Conservation (phyloP, 1,284 basidiomycete species). For the Takashimella koratensis region DNA sequence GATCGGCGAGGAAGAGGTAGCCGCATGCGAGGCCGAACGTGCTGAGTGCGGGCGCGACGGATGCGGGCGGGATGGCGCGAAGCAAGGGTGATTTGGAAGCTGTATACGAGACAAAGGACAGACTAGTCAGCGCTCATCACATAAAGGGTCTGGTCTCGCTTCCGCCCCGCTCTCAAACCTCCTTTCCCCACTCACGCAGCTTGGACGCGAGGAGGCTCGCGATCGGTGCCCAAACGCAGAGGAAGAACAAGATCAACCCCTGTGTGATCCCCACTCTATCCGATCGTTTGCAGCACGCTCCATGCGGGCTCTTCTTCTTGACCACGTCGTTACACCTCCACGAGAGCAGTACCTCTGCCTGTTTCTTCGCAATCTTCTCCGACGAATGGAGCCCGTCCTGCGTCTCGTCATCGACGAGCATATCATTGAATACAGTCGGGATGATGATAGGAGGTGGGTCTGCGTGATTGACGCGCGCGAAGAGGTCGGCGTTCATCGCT, state of each 20-base stretch:
- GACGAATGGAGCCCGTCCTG: slow-evolving; percentile 79
- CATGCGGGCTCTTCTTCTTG: slow-evolving; percentile 66
- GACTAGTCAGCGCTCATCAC: background rate
- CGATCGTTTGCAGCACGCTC: slow-evolving; percentile 77
- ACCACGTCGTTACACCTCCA: slow-evolving; percentile 72
- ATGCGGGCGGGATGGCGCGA: slow-evolving; percentile 49
- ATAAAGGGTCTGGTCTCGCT: too few relatives aligned
- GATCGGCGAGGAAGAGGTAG: slow-evolving; percentile 71
- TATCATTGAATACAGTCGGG: slow-evolving; percentile 70
- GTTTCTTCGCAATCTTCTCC: slow-evolving; percentile 60
- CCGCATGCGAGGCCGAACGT: slow-evolving; percentile 64
- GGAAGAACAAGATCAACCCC: slow-evolving; percentile 55
- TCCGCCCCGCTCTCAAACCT: too few relatives aligned
- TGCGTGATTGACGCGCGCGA: slow-evolving; percentile 59
- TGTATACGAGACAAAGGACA: slow-evolving; percentile 2
- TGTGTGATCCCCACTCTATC: slow-evolving; percentile 64
- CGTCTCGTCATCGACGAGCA: slow-evolving; percentile 69
- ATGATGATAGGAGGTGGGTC: slow-evolving; percentile 54
- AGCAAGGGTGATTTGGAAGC: slow-evolving; percentile 38
- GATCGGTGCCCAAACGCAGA: slow-evolving; percentile 60
- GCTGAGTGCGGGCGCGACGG: slow-evolving; percentile 50
- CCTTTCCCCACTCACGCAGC: slow-evolving; percentile 38
- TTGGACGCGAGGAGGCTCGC: slow-evolving; percentile 49
- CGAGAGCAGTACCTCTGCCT: slow-evolving; percentile 76
- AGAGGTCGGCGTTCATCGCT: slow-evolving; percentile 80